phyloP scores from a whole-genome alignment of 805 yeast species.

The Saturnispora zaruensis region DNA sequence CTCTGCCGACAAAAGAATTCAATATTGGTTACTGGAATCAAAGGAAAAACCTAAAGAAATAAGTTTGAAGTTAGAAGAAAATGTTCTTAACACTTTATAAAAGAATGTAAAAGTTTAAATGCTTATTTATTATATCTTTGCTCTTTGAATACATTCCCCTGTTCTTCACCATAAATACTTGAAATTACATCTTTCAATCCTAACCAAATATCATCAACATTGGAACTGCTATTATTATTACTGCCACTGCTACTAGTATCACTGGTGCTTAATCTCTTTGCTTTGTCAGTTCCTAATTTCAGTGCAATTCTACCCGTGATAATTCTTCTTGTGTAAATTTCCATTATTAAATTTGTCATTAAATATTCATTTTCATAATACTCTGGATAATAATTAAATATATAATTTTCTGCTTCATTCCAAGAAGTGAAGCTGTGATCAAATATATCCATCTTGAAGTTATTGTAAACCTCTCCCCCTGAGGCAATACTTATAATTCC shows the following conservation, averaged over 20 bases:
- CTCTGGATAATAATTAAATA: slow-evolving; percentile 16
- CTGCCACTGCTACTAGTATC: not conserved
- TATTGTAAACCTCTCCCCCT: slow-evolving; percentile 19
- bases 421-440: slow-evolving; percentile 13
- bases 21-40: slow-evolving; percentile 17
- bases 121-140: slow-evolving; percentile 9
- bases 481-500: slow-evolving; percentile 25
- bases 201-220: slow-evolving; percentile 20
- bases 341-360: slow-evolving; percentile 22
- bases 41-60: slow-evolving; percentile 16
- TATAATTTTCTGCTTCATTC: slow-evolving; percentile 11
- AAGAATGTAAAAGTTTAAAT: not conserved
- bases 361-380: slow-evolving; percentile 20
- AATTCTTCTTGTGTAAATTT: slow-evolving; percentile 27
- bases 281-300: slow-evolving; percentile 19
- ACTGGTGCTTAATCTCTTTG: slow-evolving; percentile 14
- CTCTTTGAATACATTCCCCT: slow-evolving; percentile 17
- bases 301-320: slow-evolving; percentile 25
- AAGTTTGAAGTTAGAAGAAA: slow-evolving; percentile 5
- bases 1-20: slow-evolving; percentile 16
- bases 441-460: slow-evolving; percentile 16
- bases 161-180: slow-evolving; percentile 38
- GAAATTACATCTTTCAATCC: slow-evolving; percentile 47
- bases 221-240: not conserved
- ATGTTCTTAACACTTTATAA: slow-evolving; percentile 1